Evolutionary conservation across 2,329 filamentous ascomycete genomes (phyloP).

Genomic region (Penicillium olsonii): DNA sequence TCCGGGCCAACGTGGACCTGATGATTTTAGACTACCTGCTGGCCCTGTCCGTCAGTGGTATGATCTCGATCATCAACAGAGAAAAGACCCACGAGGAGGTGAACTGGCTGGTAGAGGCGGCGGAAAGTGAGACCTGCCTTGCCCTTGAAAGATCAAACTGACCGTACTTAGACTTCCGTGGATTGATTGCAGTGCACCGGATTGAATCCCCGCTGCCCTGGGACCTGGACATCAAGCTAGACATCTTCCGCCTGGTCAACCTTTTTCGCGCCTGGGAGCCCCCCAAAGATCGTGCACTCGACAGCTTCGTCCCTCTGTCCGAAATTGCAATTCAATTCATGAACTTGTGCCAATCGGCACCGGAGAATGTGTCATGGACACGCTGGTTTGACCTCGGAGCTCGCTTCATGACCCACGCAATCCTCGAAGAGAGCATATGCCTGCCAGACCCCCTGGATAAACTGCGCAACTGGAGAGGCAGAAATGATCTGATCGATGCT

Average conservation of each 20-base stretch:
- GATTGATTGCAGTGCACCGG: constrained; percentile 41
- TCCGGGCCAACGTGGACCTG: constrained; percentile 52
- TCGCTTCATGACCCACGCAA: constrained; percentile 53
- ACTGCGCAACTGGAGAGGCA: constrained; percentile 49
- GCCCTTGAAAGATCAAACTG: background rate
- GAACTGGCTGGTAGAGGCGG: constrained; percentile 24
- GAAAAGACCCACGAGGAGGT: constrained; percentile 16
- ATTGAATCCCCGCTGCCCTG: constrained; percentile 38
- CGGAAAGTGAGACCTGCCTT: constrained; percentile 29
- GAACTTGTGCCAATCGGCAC: constrained; percentile 46
- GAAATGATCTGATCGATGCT: constrained; percentile 33
- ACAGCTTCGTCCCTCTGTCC: constrained; percentile 32
- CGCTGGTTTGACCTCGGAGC: constrained; percentile 50
- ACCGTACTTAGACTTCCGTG: constrained; percentile 42
- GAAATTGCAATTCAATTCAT: constrained; percentile 53
- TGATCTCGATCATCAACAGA: constrained; percentile 37
- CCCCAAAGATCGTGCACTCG: constrained; percentile 10
- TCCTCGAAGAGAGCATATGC: constrained; percentile 50
- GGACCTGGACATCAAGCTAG: constrained; percentile 51
- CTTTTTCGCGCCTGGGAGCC: constrained; percentile 44
- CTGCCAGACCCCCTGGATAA: constrained; percentile 42
- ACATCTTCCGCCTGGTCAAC: constrained; percentile 50
- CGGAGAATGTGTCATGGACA: constrained; percentile 29
- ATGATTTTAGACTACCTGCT: constrained; percentile 60
- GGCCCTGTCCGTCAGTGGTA: constrained; percentile 47